Evolutionary conservation across 106 monocot species (phyloP).

Genomic region (Gastrodia elata): DNA sequence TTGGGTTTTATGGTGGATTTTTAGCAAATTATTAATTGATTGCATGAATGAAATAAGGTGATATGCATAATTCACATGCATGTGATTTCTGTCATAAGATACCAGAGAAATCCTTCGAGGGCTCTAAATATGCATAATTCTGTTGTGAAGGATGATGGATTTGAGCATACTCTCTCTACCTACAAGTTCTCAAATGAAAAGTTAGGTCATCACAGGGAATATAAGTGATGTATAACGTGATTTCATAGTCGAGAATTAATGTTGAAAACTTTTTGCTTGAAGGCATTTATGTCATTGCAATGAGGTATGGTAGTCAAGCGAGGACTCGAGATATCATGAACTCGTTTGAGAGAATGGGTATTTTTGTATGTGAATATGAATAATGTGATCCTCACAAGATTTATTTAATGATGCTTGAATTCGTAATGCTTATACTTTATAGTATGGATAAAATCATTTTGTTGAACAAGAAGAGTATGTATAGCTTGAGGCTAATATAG

Average conservation of each 20-base stretch:
- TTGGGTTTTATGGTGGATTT: not conserved
- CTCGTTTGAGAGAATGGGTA: slow-evolving; percentile 82
- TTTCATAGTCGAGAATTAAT: slow-evolving; percentile 47
- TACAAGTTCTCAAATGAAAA: slow-evolving; percentile 61
- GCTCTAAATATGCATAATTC: slow-evolving; percentile 71
- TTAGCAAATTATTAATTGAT: not conserved
- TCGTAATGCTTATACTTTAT: slow-evolving; percentile 64
- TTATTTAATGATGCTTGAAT: slow-evolving; percentile 73
- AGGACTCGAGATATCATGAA: slow-evolving; percentile 55
- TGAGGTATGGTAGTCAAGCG: slow-evolving; percentile 50
- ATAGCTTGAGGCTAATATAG: slow-evolving; percentile 70
- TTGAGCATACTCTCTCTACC: slow-evolving; percentile 45
- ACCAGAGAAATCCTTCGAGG: slow-evolving; percentile 53
- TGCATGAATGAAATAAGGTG: not conserved
- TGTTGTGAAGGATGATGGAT: slow-evolving; percentile 35
- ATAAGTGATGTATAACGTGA: slow-evolving; percentile 56
- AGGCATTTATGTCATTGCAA: slow-evolving; percentile 44
- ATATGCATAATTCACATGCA: slow-evolving; percentile 31
- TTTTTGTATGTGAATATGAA: slow-evolving; percentile 50
- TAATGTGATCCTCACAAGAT: slow-evolving; percentile 83
- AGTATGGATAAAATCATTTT: slow-evolving; percentile 80
- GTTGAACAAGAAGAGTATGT: slow-evolving; percentile 55
- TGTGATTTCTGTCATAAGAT: slow-evolving; percentile 37
- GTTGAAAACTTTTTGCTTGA: slow-evolving; percentile 34
- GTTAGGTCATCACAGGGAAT: slow-evolving; percentile 45